Conservation (phyloP, 139 green algal genomes). For the Chlorella sp. region DNA sequence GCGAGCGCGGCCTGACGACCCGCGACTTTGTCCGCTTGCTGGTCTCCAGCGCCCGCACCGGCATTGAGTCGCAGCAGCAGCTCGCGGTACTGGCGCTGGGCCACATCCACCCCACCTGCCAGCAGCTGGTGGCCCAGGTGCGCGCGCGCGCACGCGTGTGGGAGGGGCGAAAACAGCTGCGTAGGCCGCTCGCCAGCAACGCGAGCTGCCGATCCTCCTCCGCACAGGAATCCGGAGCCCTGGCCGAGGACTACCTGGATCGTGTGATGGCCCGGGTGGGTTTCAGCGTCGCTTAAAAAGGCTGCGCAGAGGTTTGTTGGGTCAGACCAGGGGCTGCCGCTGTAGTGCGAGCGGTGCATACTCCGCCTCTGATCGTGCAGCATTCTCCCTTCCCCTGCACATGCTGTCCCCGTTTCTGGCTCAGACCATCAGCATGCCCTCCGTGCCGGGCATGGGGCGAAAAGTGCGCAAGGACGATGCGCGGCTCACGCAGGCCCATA, state of each 20-base stretch:
- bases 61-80: constrained; percentile 25
- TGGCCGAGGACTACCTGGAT: constrained; percentile 61
- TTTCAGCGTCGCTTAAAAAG: not conserved
- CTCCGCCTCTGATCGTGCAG: too few relatives aligned
- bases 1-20: constrained; percentile 24
- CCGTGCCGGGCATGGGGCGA: constrained; percentile 26
- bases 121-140: constrained; percentile 48
- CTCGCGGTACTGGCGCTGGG: constrained; percentile 70
- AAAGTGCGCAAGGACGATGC: constrained; percentile 44
- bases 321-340: not conserved
- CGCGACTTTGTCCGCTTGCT: constrained; percentile 46
- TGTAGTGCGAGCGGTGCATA: too few relatives aligned
- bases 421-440: constrained; percentile 26
- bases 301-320: not conserved
- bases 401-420: too few relatives aligned
- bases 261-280: constrained; percentile 23
- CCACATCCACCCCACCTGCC: constrained; percentile 53
- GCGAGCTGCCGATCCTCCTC: too few relatives aligned
- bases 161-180: too few relatives aligned
- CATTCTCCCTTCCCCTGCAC: too few relatives aligned
- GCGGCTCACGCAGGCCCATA: constrained; percentile 54
- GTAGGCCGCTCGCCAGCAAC: too few relatives aligned
- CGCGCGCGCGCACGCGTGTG: too few relatives aligned
- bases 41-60: constrained; percentile 17
- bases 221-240: constrained; percentile 53